phyloP scores from a whole-genome alignment of 176 grass and related monocot species.

The Puccinellia tenuiflora region DNA sequence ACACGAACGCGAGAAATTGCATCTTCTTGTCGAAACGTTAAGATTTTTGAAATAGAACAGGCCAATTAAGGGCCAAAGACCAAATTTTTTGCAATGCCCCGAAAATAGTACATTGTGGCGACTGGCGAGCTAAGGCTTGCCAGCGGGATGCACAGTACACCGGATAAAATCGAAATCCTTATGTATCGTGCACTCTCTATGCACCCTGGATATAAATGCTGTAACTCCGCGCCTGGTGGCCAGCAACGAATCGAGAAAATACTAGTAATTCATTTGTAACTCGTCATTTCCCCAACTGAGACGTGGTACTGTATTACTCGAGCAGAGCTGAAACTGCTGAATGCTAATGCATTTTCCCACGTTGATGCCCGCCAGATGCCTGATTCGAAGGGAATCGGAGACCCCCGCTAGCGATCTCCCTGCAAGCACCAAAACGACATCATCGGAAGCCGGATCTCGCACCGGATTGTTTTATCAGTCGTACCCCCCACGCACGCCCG shows the following conservation, averaged over 20 bases:
- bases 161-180: no score
- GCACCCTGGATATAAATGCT: no score
- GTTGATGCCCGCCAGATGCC: background rate
- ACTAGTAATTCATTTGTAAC: background rate
- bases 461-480: background rate
- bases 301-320: background rate
- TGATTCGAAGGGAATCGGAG: conserved; percentile 21
- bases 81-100: background rate
- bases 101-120: background rate
- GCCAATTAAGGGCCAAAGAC: background rate
- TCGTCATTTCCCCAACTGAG: no score
- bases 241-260: background rate
- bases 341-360: no score
- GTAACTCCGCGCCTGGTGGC: no score
- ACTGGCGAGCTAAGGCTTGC: no score
- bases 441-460: conserved; percentile 8
- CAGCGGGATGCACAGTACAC: no score
- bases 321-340: background rate
- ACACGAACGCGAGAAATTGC: background rate
- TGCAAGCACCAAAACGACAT: background rate
- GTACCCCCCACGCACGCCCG: background rate
- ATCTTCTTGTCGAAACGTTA: background rate
- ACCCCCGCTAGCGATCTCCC: conserved; percentile 23
- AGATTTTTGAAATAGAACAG: no score
- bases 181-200: no score